These are phyloP conservation scores for Elsinoe necatrix DNA, from an alignment of 2,329 filamentous ascomycete species.

Conservation along the genomic window DNA sequence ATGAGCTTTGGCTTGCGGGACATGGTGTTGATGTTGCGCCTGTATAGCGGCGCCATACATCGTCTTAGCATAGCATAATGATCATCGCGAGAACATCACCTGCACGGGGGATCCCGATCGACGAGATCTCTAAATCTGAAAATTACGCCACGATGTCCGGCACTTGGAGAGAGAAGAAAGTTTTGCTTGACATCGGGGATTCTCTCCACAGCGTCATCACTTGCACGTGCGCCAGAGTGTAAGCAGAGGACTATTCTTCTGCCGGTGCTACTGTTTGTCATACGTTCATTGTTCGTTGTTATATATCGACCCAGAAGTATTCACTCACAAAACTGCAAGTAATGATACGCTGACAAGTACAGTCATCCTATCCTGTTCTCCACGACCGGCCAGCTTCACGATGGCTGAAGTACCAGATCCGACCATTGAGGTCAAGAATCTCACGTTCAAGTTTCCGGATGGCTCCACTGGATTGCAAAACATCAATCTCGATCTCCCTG, in stretches of 20 bases:
- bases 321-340: neutral
- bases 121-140: neutral
- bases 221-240: neutral
- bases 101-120: neutral
- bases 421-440: slow-evolving; percentile 62
- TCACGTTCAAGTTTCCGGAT: slow-evolving; percentile 86
- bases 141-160: neutral
- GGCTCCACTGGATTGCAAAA: slow-evolving; percentile 68
- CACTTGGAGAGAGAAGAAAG: neutral
- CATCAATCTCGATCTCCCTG: slow-evolving; percentile 67
- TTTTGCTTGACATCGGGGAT: slow-evolving; percentile 7
- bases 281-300: too few species aligned
- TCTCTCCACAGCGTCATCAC: slow-evolving; percentile 7
- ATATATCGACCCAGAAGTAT: neutral
- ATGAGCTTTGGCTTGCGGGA: slow-evolving; percentile 43
- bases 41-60: neutral
- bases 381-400: neutral
- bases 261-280: neutral
- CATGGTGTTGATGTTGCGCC: slow-evolving; percentile 1
- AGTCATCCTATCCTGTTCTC: neutral
- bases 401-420: slow-evolving; percentile 34
- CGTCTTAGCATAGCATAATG: neutral
- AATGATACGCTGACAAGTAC: neutral
- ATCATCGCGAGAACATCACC: neutral
- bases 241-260: neutral